phyloP scores from a whole-genome alignment of 208 protist species.

The Phytomonas francai region DNA sequence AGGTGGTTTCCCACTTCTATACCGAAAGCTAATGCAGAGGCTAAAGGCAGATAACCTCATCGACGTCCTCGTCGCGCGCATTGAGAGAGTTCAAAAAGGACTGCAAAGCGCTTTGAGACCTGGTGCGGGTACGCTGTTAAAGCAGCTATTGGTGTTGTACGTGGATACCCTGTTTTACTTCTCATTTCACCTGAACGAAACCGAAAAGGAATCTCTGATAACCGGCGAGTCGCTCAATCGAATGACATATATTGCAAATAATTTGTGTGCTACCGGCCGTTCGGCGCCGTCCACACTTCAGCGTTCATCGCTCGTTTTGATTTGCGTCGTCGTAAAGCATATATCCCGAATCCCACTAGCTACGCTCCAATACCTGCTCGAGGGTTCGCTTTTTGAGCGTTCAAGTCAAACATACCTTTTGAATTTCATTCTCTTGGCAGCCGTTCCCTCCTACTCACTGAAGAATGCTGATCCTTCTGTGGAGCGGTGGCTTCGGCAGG shows the following conservation, averaged over 20 bases:
- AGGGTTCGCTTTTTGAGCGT: neutral
- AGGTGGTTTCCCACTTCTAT: neutral
- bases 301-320: neutral
- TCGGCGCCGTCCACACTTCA: neutral
- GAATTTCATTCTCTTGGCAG: neutral
- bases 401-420: neutral
- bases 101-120: neutral
- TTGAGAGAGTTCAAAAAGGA: neutral
- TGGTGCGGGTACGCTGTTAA: neutral
- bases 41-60: neutral
- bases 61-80: neutral
- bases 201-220: neutral
- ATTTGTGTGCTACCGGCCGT: neutral
- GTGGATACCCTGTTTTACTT: neutral
- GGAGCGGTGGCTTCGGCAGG: constrained; percentile 13
- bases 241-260: neutral
- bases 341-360: neutral
- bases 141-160: neutral
- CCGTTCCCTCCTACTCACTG: neutral
- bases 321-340: neutral
- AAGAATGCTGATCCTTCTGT: neutral
- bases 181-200: neutral
- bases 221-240: neutral
- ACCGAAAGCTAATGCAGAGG: neutral
- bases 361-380: neutral